Percentiles rank a stretch among this genome's conserved stretches.
Evolutionary conservation across 2,329 filamentous ascomycete genomes (phyloP).

Genomic region (Aotearoamyces nothofagi): DNA sequence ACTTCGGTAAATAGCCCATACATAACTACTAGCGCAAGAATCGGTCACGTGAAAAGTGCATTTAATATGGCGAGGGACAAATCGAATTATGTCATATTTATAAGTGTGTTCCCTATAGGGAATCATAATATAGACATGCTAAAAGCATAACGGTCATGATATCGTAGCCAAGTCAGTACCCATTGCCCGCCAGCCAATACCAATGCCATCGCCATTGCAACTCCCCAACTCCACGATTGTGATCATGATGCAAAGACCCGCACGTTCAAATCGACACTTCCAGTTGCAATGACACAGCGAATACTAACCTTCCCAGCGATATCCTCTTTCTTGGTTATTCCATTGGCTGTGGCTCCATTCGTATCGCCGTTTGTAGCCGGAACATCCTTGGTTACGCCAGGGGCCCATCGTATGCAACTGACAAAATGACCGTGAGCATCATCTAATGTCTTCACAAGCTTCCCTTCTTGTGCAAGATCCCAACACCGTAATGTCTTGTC

Average conservation of each 20-base stretch:
- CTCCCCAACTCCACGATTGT: slow-evolving; percentile 2
- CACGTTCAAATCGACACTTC: slow-evolving; percentile 68
- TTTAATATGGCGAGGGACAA: too few relatives aligned
- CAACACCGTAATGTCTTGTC: slow-evolving; percentile 90
- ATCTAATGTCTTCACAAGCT: slow-evolving; percentile 68
- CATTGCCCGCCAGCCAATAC: slow-evolving; percentile 6
- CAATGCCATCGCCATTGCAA: slow-evolving; percentile 1
- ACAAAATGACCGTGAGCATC: slow-evolving; percentile 77
- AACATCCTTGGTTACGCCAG: slow-evolving; percentile 50
- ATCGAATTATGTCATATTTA: too few relatives aligned
- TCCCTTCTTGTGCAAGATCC: slow-evolving; percentile 82
- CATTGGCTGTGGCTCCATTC: slow-evolving; percentile 32
- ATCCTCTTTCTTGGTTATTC: slow-evolving; percentile 27
- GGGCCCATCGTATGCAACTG: slow-evolving; percentile 77
- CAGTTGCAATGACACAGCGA: slow-evolving; percentile 74
- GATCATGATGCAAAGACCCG: slow-evolving; percentile 52
- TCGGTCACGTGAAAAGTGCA: too few relatives aligned
- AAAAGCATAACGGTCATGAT: slow-evolving; percentile 16
- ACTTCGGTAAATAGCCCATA: too few relatives aligned
- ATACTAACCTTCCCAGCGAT: slow-evolving; percentile 44
- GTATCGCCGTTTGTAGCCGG: slow-evolving; percentile 26
- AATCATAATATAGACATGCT: slow-evolving; percentile 12
- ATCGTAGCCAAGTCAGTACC: slow-evolving; percentile 13
- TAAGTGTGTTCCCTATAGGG: too few relatives aligned
- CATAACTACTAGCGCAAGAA: too few relatives aligned